phyloP scores from a whole-genome alignment of 1,284 basidiomycete species.

The Amylostereum areolatum region DNA sequence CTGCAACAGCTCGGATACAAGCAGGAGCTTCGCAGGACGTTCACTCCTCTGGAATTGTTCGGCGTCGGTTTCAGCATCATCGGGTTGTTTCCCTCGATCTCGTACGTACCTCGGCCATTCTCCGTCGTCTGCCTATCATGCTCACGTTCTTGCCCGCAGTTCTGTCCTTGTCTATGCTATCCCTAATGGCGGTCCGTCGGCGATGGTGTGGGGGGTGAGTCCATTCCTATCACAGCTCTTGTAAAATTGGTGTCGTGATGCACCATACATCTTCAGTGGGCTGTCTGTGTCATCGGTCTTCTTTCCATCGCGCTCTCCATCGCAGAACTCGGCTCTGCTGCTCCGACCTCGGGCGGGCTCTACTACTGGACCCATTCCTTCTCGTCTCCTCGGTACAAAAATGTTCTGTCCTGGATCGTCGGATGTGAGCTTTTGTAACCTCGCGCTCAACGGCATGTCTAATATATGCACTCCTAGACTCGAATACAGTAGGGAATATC shows the following conservation, averaged over 20 bases:
- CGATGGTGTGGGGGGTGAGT: constrained; percentile 41
- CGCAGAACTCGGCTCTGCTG: constrained; percentile 10
- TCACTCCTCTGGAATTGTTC: constrained; percentile 30
- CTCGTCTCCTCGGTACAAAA: constrained; percentile 26
- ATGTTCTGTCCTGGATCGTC: constrained; percentile 35
- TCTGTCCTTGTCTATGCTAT: constrained; percentile 31
- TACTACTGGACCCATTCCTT: constrained; percentile 30
- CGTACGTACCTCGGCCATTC: constrained; percentile 8
- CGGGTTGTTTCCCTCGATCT: constrained; percentile 22
- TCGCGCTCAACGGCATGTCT: not conserved
- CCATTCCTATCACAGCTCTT: not conserved
- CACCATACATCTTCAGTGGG: constrained; percentile 18
- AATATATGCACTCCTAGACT: constrained; percentile 16
- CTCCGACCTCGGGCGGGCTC: not conserved
- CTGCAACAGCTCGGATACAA: constrained; percentile 34
- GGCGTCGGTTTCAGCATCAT: constrained; percentile 24
- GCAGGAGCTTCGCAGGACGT: constrained; percentile 40
- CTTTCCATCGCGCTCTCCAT: not conserved
- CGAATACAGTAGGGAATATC: constrained; percentile 32
- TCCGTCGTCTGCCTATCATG: not conserved
- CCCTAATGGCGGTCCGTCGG: constrained; percentile 37
- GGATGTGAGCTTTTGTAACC: constrained; percentile 24
- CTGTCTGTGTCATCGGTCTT: constrained; percentile 19
- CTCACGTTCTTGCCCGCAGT: constrained; percentile 11
- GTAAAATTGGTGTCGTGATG: too few relatives aligned